Evolutionary conservation across 768 basidiomycete species (phyloP), one percentile per base, ranked within the genome.

Genomic region (Mycena floridula): DNA sequence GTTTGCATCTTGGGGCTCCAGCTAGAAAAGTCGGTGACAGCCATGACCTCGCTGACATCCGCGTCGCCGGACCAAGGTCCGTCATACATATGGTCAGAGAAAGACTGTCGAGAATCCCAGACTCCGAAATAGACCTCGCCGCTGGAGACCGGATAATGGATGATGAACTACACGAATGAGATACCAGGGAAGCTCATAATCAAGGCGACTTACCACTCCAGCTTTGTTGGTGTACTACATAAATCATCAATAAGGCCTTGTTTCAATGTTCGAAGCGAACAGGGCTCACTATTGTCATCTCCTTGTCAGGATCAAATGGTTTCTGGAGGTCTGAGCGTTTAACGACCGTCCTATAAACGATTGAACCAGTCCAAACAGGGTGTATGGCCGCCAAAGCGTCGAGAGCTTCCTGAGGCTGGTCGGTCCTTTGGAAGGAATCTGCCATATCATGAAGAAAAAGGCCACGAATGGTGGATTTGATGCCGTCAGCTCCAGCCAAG

Each of bases 401-500:
- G 11, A 23, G 36, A 12, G 47, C 37, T 4, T 25, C 28, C 28
- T 46, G 25, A n/a, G n/a, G n/a, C n/a, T n/a, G n/a, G n/a, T n/a
- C n/a, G n/a, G n/a, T n/a, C n/a, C n/a, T n/a, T n/a, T n/a, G n/a
- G n/a, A n/a, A n/a, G n/a, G n/a, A n/a, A n/a, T n/a, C n/a, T n/a
- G 52, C 57, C 4, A 57, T 35, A 1, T 43, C 43, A 36, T 45
- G 26, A 23, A 60, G 57, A 52, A 68, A 57, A 15, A 48, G 48
- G 21, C 39, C 51, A 25, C 67, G 59, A 7, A 59, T 55, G 21
- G 52, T 55, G 1, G 72, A 74, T 18, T 56, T 65, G 45, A 74
- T 58, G 2, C 73, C 73, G 45, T 75, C 73, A 4, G 66, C 60
- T 1, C 68, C 72, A 7, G 73, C 50, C 25, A 76, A 55, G 7